phyloP scores from a whole-genome alignment of 345 rosid species.

The Diplotaxis tenuifolia region DNA sequence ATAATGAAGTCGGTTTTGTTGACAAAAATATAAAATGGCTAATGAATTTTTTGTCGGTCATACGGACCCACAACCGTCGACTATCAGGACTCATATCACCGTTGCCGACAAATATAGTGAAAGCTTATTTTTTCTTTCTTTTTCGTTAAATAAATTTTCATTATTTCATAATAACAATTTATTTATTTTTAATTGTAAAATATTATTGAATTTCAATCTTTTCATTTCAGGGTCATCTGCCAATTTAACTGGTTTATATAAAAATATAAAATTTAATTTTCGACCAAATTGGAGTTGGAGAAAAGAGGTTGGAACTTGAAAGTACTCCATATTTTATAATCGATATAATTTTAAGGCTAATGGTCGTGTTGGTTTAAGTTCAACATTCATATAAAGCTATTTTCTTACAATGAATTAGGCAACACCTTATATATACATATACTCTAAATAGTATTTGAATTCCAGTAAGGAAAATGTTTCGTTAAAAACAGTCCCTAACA shows the following conservation, averaged over 20 bases:
- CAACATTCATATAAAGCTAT: not conserved
- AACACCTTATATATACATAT: not conserved
- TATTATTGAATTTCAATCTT: not conserved
- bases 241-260: not conserved
- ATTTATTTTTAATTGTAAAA: not conserved
- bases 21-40: not conserved
- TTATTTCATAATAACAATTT: not conserved
- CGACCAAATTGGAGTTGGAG: not conserved
- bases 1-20: not conserved
- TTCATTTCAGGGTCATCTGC: conserved; percentile 20
- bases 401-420: not conserved
- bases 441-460: not conserved
- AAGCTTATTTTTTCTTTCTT: conserved; percentile 1
- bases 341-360: not conserved
- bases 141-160: not conserved
- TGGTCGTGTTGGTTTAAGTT: not conserved
- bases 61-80: conserved; percentile 25
- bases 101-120: conserved; percentile 30
- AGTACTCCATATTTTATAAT: conserved; percentile 1
- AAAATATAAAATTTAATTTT: not conserved
- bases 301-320: not conserved
- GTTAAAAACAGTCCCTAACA: not conserved
- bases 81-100: conserved; percentile 19
- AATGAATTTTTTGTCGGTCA: conserved; percentile 28
- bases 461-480: not conserved